A percentile compares a stretch with the other conserved stretches of the same genome.
These are phyloP conservation scores for Sarcodon sp. DNA, from an alignment of 768 basidiomycete genomes.

Conservation along the genomic window DNA sequence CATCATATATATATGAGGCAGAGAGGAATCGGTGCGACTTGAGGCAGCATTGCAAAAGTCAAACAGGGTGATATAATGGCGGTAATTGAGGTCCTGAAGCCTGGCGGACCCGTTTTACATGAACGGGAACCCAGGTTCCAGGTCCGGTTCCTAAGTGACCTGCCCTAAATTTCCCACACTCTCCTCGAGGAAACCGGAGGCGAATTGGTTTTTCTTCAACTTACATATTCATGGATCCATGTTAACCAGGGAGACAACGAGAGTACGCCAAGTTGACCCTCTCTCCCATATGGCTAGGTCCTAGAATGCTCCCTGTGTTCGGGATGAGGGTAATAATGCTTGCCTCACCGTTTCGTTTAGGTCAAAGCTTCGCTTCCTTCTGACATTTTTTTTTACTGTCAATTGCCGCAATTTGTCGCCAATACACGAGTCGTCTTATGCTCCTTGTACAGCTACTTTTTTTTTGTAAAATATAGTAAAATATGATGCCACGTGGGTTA, in stretches of 20 bases:
- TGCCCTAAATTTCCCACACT: constrained; percentile 15
- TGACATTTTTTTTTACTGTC: constrained; percentile 14
- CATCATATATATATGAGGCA: not conserved
- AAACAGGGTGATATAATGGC: not conserved
- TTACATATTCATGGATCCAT: constrained; percentile 43
- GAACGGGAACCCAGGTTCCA: not conserved
- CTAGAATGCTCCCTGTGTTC: constrained; percentile 33
- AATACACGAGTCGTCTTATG: no score
- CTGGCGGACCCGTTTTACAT: not conserved
- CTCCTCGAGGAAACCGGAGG: not conserved
- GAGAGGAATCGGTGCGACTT: not conserved
- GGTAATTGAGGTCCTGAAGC: not conserved
- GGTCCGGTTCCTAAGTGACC: not conserved
- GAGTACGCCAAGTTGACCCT: constrained; percentile 24
- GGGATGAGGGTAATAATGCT: constrained; percentile 67
- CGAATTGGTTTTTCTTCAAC: constrained; percentile 18
- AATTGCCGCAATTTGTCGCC: no score
- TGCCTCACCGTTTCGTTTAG: constrained; percentile 12
- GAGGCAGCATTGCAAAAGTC: not conserved
- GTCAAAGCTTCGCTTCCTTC: constrained; percentile 36
- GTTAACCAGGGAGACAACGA: constrained; percentile 55
- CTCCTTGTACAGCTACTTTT: no score
- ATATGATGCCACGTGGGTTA: not conserved
- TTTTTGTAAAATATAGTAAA: not conserved
- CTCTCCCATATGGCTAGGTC: constrained; percentile 69